phyloP scores from a whole-genome alignment of 306 rosid species.

The Calophaca sinica region DNA sequence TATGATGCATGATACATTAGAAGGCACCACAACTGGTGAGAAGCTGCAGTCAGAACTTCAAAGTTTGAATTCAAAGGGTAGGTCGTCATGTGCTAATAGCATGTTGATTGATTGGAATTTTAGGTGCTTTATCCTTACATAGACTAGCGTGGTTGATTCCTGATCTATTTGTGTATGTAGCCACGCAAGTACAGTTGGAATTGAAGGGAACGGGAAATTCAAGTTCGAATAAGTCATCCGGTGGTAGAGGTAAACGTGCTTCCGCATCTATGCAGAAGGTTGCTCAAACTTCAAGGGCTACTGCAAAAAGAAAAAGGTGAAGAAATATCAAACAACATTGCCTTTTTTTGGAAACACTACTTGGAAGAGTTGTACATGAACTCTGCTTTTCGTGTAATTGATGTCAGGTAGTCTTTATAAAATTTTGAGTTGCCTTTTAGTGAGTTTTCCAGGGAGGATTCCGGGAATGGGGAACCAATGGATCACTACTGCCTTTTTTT shows the following conservation, averaged over 20 bases:
- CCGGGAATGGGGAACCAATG: background rate
- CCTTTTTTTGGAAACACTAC: slow-evolving; percentile 1
- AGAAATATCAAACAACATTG: slow-evolving; percentile 6
- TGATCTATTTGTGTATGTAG: slow-evolving; percentile 49
- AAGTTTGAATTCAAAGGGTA: slow-evolving; percentile 83
- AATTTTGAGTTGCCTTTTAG: slow-evolving; percentile 4
- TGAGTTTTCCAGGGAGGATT: slow-evolving; percentile 35
- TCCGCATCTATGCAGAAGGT: slow-evolving; percentile 63
- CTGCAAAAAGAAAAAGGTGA: slow-evolving; percentile 89
- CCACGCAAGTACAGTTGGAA: slow-evolving; percentile 77
- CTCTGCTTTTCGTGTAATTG: slow-evolving; percentile 40
- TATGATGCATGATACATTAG: slow-evolving; percentile 46
- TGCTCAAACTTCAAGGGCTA: slow-evolving; percentile 67
- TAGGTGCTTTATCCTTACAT: slow-evolving; percentile 33
- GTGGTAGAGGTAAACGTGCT: slow-evolving; percentile 76
- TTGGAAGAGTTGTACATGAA: slow-evolving; percentile 45
- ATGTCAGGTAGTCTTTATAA: background rate
- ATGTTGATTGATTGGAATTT: slow-evolving; percentile 22
- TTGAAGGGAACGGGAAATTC: slow-evolving; percentile 73
- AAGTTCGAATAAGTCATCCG: slow-evolving; percentile 65
- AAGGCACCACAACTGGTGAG: slow-evolving; percentile 63
- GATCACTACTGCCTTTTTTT: background rate
- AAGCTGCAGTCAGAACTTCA: slow-evolving; percentile 86
- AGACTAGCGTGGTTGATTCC: slow-evolving; percentile 17
- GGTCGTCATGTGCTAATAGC: slow-evolving; percentile 37